Conservation (phyloP, 306 rosid genomes). For the Canavalia ensiformis region DNA sequence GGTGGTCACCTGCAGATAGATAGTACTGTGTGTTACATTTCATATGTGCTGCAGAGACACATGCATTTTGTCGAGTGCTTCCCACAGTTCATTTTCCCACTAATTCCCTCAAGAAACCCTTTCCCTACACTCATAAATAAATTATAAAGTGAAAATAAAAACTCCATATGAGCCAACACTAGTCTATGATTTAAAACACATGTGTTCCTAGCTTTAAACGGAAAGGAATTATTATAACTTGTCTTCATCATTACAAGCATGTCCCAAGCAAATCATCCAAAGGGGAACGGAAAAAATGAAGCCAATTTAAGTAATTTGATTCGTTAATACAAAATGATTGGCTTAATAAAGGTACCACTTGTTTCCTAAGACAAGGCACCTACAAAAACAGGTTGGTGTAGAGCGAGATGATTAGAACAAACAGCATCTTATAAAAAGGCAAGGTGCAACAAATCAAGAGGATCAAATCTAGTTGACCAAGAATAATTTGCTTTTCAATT, state of each 20-base stretch:
- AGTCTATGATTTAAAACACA: constrained; percentile 34
- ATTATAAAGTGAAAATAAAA: neutral
- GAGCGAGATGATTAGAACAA: constrained; percentile 54
- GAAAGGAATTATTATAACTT: constrained; percentile 54
- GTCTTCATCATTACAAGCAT: constrained; percentile 60
- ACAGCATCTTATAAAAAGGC: constrained; percentile 46
- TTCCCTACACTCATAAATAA: neutral
- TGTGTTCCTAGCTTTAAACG: constrained; percentile 42
- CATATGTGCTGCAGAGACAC: constrained; percentile 29
- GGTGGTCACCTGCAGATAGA: constrained; percentile 46
- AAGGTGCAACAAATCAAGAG: constrained; percentile 51
- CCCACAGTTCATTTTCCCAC: constrained; percentile 35
- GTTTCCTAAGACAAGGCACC: constrained; percentile 71
- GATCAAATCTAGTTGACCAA: constrained; percentile 64
- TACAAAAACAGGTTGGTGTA: constrained; percentile 42
- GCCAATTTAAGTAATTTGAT: constrained; percentile 47
- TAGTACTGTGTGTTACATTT: constrained; percentile 33
- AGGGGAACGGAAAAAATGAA: constrained; percentile 18
- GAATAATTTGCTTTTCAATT: constrained; percentile 45
- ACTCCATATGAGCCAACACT: constrained; percentile 36
- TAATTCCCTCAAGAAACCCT: neutral
- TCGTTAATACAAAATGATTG: constrained; percentile 65
- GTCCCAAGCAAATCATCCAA: constrained; percentile 50
- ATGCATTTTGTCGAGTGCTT: constrained; percentile 44
- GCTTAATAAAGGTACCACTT: constrained; percentile 49